phyloP scores from a whole-genome alignment of 1,284 basidiomycete genomes.

The Tylopilus sp. region DNA sequence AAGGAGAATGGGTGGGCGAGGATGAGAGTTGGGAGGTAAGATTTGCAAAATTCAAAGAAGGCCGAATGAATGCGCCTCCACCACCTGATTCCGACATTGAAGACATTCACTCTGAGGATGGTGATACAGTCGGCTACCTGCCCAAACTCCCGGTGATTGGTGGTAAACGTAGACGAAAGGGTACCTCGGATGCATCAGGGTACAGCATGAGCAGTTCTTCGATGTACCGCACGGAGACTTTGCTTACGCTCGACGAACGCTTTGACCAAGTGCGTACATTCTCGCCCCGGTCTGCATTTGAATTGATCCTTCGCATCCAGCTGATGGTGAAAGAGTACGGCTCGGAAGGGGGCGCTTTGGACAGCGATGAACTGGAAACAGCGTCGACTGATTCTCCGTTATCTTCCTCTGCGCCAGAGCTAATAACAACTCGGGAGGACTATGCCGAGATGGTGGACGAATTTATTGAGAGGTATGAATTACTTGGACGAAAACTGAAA shows the following conservation, averaged over 20 bases:
- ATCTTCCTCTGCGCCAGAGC: conserved; percentile 65
- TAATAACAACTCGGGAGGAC: conserved; percentile 80
- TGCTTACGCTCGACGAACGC: conserved; percentile 86
- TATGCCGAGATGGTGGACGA: conserved; percentile 92
- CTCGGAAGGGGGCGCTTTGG: conserved; percentile 46
- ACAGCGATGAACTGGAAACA: conserved; percentile 41
- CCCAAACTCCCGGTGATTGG: conserved; percentile 73
- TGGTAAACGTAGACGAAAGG: conserved; percentile 72
- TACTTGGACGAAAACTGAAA: conserved; percentile 85
- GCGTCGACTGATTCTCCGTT: conserved; percentile 39
- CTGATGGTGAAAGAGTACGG: conserved; percentile 78
- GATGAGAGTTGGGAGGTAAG: conserved; percentile 65
- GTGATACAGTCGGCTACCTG: conserved; percentile 74
- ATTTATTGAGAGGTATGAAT: conserved; percentile 90
- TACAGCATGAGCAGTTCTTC: conserved; percentile 98
- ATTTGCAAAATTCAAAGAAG: conserved; percentile 75
- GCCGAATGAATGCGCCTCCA: conserved; percentile 37
- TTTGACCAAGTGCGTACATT: conserved; percentile 78
- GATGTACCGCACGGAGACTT: conserved; percentile 89
- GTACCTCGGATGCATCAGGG: conserved; percentile 79
- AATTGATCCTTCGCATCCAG: conserved; percentile 25
- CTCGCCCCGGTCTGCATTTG: neutral
- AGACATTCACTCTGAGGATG: conserved; percentile 60
- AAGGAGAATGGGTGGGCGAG: conserved; percentile 28
- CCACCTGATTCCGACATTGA: conserved; percentile 48